Evolutionary conservation across 495 filamentous ascomycete genomes (phyloP).

Genomic region (Mytilinidion resinicola): DNA sequence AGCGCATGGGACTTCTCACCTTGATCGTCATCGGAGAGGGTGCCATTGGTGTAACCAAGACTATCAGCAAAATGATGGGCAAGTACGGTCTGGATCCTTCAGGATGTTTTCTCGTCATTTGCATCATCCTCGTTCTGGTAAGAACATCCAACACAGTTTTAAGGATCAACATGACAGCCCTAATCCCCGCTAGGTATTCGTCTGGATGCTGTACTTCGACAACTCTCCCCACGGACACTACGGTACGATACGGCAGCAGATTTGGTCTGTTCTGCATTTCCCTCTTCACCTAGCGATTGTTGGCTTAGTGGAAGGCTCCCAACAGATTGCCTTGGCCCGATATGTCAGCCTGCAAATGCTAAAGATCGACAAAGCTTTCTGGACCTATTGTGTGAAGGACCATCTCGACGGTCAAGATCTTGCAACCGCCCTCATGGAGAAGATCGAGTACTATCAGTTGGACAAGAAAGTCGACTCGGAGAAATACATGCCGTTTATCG

Average conservation of each 20-base stretch:
- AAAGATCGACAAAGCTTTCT: slow-evolving; percentile 14
- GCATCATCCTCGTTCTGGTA: slow-evolving; percentile 25
- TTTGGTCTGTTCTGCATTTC: slow-evolving; percentile 27
- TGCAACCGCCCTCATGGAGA: slow-evolving; percentile 1
- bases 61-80: slow-evolving; percentile 23
- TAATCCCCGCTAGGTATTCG: slow-evolving; percentile 9
- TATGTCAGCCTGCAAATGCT: slow-evolving; percentile 18
- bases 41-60: slow-evolving; percentile 27
- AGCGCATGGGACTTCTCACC: slow-evolving; percentile 28
- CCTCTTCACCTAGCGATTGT: slow-evolving; percentile 26
- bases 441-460: slow-evolving; percentile 19
- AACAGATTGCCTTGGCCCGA: slow-evolving; percentile 23
- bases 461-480: slow-evolving; percentile 18
- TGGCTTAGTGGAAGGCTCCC: slow-evolving; percentile 25
- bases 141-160: neutral
- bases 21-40: slow-evolving; percentile 29
- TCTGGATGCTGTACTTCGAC: slow-evolving; percentile 27
- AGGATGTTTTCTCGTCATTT: slow-evolving; percentile 22
- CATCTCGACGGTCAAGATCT: slow-evolving; percentile 19
- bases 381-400: slow-evolving; percentile 8
- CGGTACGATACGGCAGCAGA: slow-evolving; percentile 27
- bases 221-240: slow-evolving; percentile 27
- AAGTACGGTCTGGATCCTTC: slow-evolving; percentile 20
- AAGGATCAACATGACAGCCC: neutral
- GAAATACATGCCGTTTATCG: neutral